phyloP scores from a whole-genome alignment of 2,329 filamentous ascomycete genomes.

The Trichocomaceae sp. region DNA sequence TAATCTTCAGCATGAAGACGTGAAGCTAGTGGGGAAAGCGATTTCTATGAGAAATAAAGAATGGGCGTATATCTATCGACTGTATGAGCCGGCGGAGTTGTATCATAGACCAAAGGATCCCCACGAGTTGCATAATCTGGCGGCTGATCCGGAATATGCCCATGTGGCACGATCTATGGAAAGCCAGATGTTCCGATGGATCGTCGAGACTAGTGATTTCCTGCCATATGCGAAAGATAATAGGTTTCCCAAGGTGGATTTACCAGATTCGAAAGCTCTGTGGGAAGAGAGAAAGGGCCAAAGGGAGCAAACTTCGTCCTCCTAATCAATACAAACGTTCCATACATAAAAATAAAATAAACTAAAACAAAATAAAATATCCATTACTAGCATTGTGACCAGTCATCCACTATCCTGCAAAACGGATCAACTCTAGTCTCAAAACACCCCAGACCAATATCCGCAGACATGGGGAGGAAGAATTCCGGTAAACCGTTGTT shows the following conservation, averaged over 20 bases:
- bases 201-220: conserved; percentile 31
- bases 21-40: conserved; percentile 39
- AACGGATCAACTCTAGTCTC: neutral
- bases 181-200: conserved; percentile 34
- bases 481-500: too few relatives aligned
- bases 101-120: conserved; percentile 36
- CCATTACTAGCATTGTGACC: neutral
- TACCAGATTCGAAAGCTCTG: conserved; percentile 23
- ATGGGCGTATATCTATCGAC: conserved; percentile 41
- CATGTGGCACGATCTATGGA: conserved; percentile 18
- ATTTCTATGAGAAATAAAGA: conserved; percentile 19
- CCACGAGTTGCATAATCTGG: conserved; percentile 24
- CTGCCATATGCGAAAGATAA: conserved; percentile 32
- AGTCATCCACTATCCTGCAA: neutral
- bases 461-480: too few relatives aligned
- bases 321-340: too few relatives aligned
- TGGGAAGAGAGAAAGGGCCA: conserved; percentile 2
- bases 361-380: neutral
- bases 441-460: too few relatives aligned
- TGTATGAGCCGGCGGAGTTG: conserved; percentile 43
- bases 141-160: neutral
- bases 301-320: too few relatives aligned
- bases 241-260: conserved; percentile 30
- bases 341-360: too few relatives aligned
- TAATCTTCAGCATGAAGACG: conserved; percentile 42